Evolutionary conservation across 2,329 filamentous ascomycete species (phyloP), one percentile per base, ranked within the genome.

Genomic region (Fusarium miscanthi): DNA sequence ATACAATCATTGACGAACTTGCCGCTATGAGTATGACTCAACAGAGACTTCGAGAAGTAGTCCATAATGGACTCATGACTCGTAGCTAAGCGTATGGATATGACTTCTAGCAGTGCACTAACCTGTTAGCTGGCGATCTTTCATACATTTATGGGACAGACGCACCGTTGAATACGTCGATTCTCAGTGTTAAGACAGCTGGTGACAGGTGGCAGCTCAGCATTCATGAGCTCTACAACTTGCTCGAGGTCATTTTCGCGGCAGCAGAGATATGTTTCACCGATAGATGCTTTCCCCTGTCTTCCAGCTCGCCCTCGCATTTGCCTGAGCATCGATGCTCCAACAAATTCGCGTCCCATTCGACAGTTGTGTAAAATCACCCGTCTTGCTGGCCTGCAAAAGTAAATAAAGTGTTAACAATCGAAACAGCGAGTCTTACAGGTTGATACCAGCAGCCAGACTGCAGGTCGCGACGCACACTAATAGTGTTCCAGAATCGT

Each of bases 371-470:
- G 92, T 31, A 93, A 85, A 65, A 95, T 93, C 2, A 95, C 93
- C 72, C 93, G 85, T 59, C 93, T 86, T 12, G 93, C 93, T 19
- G 88, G 88, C 19, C 84, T 84, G 31, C 42, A 4, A 14, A 25
- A 14, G 35, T 49, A 78, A 78, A 72, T 33, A 48, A 14, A 49
- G 31, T 31, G 21, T 40, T 23, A 12, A 25, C n/a, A 19, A 60
- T 12, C 8, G 33, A 11, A 12, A 16, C 5, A 13, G 9, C 8
- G 14, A 31, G 21, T 71, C 82, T 63, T 67, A 85, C 76, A 95
- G 82, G 80, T 95, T 94, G 65, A 95, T 93, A n/a, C 93, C 93
- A 19, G 92, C 93, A n/a, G 93, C 93, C 63, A 95, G 86, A 78
- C 92, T 94, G 76, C 92, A 94, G 4, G 93, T 95, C 41, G 93